Evolutionary conservation across 2,329 filamentous ascomycete species (phyloP), one percentile per base, ranked within the genome.

Genomic region (Pseudogymnoascus sp.): DNA sequence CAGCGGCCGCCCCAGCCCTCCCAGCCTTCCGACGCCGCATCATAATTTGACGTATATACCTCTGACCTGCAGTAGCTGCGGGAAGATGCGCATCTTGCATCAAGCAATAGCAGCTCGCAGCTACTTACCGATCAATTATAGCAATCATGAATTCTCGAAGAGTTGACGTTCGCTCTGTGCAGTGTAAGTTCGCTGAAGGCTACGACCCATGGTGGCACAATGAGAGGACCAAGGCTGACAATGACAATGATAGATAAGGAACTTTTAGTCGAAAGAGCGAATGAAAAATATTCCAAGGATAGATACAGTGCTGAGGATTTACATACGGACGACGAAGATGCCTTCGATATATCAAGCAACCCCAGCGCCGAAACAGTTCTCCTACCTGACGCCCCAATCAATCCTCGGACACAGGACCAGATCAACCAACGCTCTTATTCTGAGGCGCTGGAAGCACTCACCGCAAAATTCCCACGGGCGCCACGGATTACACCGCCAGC

Each of bases 301-400:
- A 41, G 25, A 37, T 52, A 37, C 9, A 33, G 23, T 33, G 33
- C 43, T 1, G 61, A 59, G 25, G 28, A 33, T 9, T 70, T 69
- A 25, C 28, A 67, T 71, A 61, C 67, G 62, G 23, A 72, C 68
- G 69, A 45, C 66, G 16, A 71, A 68, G 59, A 68, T 69, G 61
- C 67, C 65, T 41, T 67, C 67, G 49, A 65, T 61, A 59, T 40
- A 18, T 33, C 60, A 43, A 25, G 28, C 23, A 21, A 16, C 49
- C 49, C 7, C 28, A 35, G 49, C 28, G 49, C 14, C 49, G 49
- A 55, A 33, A 33, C 49, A 21, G 49, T 33, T 25, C 49, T 55
- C 33, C 25, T 55, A 11, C 23, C 23, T 5, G 45, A 52, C 23
- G 14, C 14, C 49, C 49, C 49, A 55, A 33, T 21, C 49, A 33